Evolutionary conservation across 768 basidiomycete genomes (phyloP).

Genomic region (Galerina sulciceps): DNA sequence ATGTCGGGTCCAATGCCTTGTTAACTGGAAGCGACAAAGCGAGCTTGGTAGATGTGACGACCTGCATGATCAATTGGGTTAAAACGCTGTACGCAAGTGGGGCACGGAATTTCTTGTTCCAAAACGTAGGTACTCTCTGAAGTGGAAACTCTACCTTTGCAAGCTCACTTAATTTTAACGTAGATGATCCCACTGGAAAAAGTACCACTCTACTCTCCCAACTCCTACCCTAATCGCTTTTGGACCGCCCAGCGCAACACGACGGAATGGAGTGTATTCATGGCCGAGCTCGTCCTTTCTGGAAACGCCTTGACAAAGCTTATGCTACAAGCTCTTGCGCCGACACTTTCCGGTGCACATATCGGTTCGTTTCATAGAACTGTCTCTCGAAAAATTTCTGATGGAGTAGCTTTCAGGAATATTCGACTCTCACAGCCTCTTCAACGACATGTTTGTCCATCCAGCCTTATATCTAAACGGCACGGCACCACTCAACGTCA

Average conservation of each 20-base stretch:
- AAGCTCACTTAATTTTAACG: background rate
- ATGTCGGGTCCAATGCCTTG: slow-evolving; percentile 59
- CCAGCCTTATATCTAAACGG: slow-evolving; percentile 64
- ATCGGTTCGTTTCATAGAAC: slow-evolving; percentile 45
- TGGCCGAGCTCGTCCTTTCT: slow-evolving; percentile 53
- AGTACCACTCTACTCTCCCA: slow-evolving; percentile 48
- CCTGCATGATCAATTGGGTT: slow-evolving; percentile 65
- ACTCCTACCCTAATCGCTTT: slow-evolving; percentile 53
- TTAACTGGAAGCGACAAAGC: slow-evolving; percentile 55
- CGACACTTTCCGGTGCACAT: slow-evolving; percentile 54
- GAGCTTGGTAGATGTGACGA: slow-evolving; percentile 60
- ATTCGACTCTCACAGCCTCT: slow-evolving; percentile 65
- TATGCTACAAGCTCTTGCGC: slow-evolving; percentile 52
- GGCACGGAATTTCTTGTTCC: slow-evolving; percentile 70
- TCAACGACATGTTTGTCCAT: slow-evolving; percentile 58
- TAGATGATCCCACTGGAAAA: slow-evolving; percentile 64
- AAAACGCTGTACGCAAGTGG: slow-evolving; percentile 58
- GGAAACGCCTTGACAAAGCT: slow-evolving; percentile 58
- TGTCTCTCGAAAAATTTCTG: background rate
- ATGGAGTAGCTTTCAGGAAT: slow-evolving; percentile 38
- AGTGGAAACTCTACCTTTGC: too few relatives aligned
- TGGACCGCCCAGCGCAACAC: slow-evolving; percentile 56
- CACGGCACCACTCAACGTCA: slow-evolving; percentile 63
- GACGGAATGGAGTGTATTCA: slow-evolving; percentile 60
- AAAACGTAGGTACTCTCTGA: slow-evolving; percentile 52